Base-by-base conservation (phyloP, 2,329 filamentous ascomycete species). In the Dothistroma pini region DNA sequence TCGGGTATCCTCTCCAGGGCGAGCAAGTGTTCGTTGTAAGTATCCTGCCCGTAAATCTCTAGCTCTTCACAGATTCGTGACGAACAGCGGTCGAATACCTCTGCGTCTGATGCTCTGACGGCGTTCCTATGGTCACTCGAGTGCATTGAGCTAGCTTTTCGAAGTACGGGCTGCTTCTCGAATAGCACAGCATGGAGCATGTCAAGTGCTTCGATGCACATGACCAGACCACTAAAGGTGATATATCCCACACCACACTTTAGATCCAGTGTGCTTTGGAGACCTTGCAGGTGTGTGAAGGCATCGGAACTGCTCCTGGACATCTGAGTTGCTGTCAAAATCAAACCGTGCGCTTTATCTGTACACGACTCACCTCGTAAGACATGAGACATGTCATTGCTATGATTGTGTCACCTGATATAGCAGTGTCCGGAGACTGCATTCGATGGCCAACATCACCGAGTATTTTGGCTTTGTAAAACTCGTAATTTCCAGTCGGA, bases 241-340 rank as follows among this genome's bases (percentile, higher is more conserved):
- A 59, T 25, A 1, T 29, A 34, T 14, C 35, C 29, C 25, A 55
- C 16, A n/a, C 44, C 52, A 9, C 29, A 32, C 29, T 53, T 44
- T 7, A 56, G 54, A 32, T 16, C 25, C 8, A 58, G n/a, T 11
- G 52, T 51, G 19, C 56, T 53, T 22, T 53, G 29, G 7, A 56
- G 29, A 14, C 41, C 52, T 35, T 51, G 51, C 25, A 59, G 29
- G 16, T 59, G 57, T 22, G 52, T 59, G 38, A 59, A 48, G 5
- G 57, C 57, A 21, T 59, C 57, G n/a, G 9, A 21, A 25, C 29
- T 55, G 32, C 52, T 38, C 55, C 32, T 32, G 10, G 57, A 59
- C 44, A 59, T 59, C 52, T 56, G 22, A 6, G 1, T 12, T 8
- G 25, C 5, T 16, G 41, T 59, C 34, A 59, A 41, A 16, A 44